Percentiles rank a stretch among this genome's conserved stretches.
Conservation (phyloP, 768 basidiomycete genomes). For the Trichaptum fuscoviolaceum region DNA sequence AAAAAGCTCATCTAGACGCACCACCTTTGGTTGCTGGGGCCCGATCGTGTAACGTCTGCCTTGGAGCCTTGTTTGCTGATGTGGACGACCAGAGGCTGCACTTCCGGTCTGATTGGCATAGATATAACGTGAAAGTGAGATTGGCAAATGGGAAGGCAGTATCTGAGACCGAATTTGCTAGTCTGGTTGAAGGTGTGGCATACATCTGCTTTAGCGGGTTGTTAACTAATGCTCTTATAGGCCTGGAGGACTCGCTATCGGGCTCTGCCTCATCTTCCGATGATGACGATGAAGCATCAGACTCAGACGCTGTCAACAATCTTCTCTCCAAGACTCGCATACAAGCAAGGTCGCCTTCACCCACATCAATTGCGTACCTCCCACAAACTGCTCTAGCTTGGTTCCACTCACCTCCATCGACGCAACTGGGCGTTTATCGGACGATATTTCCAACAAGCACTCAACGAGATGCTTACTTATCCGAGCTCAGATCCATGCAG, state of each 20-base stretch:
- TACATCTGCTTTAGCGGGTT: background rate
- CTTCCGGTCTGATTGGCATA: conserved; percentile 95
- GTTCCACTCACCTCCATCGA: conserved; percentile 85
- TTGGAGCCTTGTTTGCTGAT: conserved; percentile 60
- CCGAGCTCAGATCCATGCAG: conserved; percentile 66
- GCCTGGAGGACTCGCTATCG: conserved; percentile 82
- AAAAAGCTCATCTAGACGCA: conserved; percentile 29
- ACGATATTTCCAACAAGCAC: conserved; percentile 55
- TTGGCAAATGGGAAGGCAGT: conserved; percentile 59
- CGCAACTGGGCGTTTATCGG: conserved; percentile 87
- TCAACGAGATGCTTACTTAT: conserved; percentile 43
- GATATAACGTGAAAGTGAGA: conserved; percentile 89
- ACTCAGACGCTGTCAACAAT: conserved; percentile 60
- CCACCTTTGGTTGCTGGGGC: conserved; percentile 31
- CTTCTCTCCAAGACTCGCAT: conserved; percentile 60
- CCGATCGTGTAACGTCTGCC: conserved; percentile 67
- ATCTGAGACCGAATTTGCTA: conserved; percentile 64
- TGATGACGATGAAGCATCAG: conserved; percentile 47
- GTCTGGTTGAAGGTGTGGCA: conserved; percentile 72
- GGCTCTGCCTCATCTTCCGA: conserved; percentile 79
- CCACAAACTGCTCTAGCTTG: conserved; percentile 73
- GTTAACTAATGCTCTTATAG: conserved; percentile 27
- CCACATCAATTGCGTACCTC: conserved; percentile 33
- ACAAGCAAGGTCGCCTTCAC: conserved; percentile 40
- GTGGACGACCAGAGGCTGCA: conserved; percentile 82